A percentile compares a stretch with the other conserved stretches of the same genome.
phyloP scores from a whole-genome alignment of 768 basidiomycete species.

The Pisolithus marmoratus region DNA sequence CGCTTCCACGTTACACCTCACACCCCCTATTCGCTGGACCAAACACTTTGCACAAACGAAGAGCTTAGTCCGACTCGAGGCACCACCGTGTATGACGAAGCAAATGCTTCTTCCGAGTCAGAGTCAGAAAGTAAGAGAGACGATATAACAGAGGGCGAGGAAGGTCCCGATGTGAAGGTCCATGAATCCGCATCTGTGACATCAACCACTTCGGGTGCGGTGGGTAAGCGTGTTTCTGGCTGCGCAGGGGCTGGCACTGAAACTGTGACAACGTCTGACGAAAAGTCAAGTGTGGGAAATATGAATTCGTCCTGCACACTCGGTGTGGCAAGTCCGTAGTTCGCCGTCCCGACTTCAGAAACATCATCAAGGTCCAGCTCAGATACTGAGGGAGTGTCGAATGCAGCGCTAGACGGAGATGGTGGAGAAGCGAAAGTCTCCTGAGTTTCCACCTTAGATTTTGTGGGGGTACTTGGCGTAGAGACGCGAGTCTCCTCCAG shows the following conservation, averaged over 20 bases:
- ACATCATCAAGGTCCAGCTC: conserved; percentile 5
- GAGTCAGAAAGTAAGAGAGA: not conserved
- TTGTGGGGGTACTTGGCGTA: conserved; percentile 2
- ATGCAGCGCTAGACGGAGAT: conserved; percentile 5
- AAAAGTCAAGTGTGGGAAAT: conserved; percentile 73
- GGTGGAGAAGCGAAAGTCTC: not conserved
- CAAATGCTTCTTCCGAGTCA: not conserved
- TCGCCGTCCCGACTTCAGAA: not conserved
- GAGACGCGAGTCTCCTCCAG: conserved; percentile 48
- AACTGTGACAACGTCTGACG: conserved; percentile 22
- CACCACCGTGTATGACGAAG: not conserved
- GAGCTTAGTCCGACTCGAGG: conserved; percentile 11
- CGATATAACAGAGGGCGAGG: not conserved
- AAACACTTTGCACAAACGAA: conserved; percentile 13
- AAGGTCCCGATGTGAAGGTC: not conserved
- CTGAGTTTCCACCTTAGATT: not conserved
- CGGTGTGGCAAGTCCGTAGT: conserved; percentile 18
- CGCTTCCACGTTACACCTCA: not conserved
- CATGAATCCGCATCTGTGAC: conserved; percentile 6
- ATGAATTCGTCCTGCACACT: conserved; percentile 67
- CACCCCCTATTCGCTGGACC: not conserved
- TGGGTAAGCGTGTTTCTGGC: conserved; percentile 15
- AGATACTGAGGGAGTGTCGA: conserved; percentile 4
- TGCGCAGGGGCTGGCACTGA: conserved; percentile 5
- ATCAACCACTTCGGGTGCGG: conserved; percentile 16